Conservation (phyloP, 371 early-diverging fungal species). For the Fennellomyces sp. region DNA sequence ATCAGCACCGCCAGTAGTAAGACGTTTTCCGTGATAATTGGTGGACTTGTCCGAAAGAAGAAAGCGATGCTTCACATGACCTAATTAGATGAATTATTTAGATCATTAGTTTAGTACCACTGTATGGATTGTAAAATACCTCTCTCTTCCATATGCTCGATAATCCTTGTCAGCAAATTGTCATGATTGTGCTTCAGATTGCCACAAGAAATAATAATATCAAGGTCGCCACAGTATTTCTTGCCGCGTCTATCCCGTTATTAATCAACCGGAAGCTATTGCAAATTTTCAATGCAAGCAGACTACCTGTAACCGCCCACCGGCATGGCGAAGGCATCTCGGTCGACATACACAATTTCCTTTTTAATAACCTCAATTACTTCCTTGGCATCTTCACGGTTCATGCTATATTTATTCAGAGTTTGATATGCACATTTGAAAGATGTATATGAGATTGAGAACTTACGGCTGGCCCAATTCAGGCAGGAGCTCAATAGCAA, state of each 20-base stretch:
- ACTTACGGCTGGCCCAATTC: conserved; percentile 42
- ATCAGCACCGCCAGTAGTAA: neutral
- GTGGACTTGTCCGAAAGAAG: neutral
- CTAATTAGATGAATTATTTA: neutral
- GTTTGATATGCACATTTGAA: too few relatives aligned
- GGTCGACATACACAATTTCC: conserved; percentile 28
- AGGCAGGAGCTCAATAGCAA: conserved; percentile 41
- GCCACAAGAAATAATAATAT: conserved; percentile 47
- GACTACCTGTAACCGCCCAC: conserved; percentile 60
- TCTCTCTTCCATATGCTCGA: conserved; percentile 21
- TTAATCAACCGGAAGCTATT: neutral
- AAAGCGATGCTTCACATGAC: conserved; percentile 1
- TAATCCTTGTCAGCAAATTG: conserved; percentile 27
- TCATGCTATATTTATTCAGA: conserved; percentile 29
- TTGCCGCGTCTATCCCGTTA: conserved; percentile 46
- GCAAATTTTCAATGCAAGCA: too few relatives aligned
- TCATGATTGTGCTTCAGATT: conserved; percentile 12
- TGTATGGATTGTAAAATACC: conserved; percentile 17
- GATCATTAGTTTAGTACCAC: neutral
- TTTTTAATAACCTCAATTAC: conserved; percentile 36
- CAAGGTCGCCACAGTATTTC: conserved; percentile 51
- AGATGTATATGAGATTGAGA: neutral
- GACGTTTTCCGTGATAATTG: conserved; percentile 1
- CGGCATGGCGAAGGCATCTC: conserved; percentile 25
- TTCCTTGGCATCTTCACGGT: conserved; percentile 47